Base-by-base conservation (phyloP, 1,139 yeast species). In the Maudiozyma humilis region DNA sequence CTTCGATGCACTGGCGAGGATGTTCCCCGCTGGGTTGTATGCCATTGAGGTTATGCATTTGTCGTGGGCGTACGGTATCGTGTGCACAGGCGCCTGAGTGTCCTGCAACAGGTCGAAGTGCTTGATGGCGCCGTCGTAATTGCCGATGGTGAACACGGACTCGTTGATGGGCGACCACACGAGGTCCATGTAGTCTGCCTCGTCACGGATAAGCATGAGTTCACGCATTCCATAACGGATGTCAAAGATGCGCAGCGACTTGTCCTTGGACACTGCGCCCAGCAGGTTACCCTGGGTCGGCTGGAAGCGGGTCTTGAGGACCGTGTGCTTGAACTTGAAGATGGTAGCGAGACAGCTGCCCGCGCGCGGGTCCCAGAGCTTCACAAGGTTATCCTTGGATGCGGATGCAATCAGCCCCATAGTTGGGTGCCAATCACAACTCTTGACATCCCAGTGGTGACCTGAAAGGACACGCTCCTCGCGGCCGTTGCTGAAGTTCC, bases 401-500 rank as follows among this genome's bases (percentile, higher is more conserved):
- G 97, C 93, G 53, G 84, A 75, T 0, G 84, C 93, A 44, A 85
- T 75, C 33, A 93, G 71, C 0, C 97, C 96, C 62, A 87, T 67
- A 15, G 76, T 72, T 6, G 94, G 86, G 64, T 91, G 99, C 99
- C 99, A 91, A 63, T 91, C 97, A 43, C 95, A 88, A 47, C 91
- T 79, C 62, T 91, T 91, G 29, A 91, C 96, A 66, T 91, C 99
- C 99, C 99, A 91, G 60, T 93, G 96, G 65, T 91, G 99, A 1
- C 97, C 98, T 23, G 79, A 75, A 42, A 91, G 70, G 1, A 78
- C 72, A 38, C 87, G 66, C 60, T 91, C 99, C 56, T 87, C 95
- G 47, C 77, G 71, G 40, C 95, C 96, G 52, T 84, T 86, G 60
- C 85, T 83, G 64, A 91, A 91, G 63, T 89, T 87, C 97, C 97